These are phyloP conservation scores for Lichtheimia hyalospora DNA, from an alignment of 371 early-diverging fungal species.

Conservation along the genomic window DNA sequence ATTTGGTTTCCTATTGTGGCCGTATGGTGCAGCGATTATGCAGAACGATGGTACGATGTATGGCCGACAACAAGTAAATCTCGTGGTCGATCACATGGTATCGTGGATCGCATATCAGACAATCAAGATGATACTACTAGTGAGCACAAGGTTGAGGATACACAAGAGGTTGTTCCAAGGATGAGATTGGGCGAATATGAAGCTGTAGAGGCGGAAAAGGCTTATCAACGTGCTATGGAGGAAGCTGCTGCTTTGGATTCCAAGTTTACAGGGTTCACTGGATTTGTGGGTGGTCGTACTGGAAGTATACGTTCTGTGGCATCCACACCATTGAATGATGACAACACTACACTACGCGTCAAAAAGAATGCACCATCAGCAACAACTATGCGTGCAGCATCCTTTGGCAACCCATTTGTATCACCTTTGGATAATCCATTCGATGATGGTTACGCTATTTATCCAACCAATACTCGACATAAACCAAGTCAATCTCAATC, in stretches of 20 bases:
- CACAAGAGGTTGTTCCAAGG: constrained; percentile 21
- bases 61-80: constrained; percentile 26
- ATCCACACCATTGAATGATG: constrained; percentile 17
- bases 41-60: constrained; percentile 45
- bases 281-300: constrained; percentile 17
- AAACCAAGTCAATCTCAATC: constrained; percentile 39
- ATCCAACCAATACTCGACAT: constrained; percentile 12
- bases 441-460: constrained; percentile 27
- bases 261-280: constrained; percentile 41
- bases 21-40: constrained; percentile 36
- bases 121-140: neutral
- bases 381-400: constrained; percentile 1
- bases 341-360: constrained; percentile 2
- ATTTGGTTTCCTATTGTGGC: constrained; percentile 46
- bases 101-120: constrained; percentile 21
- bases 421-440: constrained; percentile 36
- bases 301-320: constrained; percentile 5
- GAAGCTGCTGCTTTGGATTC: constrained; percentile 47
- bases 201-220: constrained; percentile 26
- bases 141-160: constrained; percentile 13
- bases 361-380: constrained; percentile 7
- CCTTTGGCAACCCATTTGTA: constrained; percentile 20
- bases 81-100: constrained; percentile 33
- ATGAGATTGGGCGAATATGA: constrained; percentile 39
- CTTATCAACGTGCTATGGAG: constrained; percentile 26